These are phyloP conservation scores for Linum usitatissimum DNA, from an alignment of 345 rosid genomes.

Conservation along the genomic window DNA sequence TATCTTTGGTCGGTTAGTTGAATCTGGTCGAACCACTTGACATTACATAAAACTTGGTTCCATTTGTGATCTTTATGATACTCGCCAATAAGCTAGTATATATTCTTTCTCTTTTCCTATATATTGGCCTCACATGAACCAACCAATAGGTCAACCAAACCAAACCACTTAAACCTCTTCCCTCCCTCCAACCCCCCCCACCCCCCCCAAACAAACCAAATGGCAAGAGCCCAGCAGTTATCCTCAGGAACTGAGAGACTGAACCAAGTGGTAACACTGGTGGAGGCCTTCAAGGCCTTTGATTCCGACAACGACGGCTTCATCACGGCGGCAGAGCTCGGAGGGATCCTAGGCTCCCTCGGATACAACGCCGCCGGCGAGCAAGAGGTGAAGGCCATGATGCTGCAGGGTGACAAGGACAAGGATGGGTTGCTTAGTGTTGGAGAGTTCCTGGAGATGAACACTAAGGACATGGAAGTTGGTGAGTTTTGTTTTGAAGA, in stretches of 20 bases:
- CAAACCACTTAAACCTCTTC: neutral
- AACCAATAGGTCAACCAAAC: neutral
- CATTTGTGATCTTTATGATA: too few species aligned
- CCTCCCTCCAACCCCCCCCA: neutral
- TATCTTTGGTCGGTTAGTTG: too few species aligned
- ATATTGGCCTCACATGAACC: neutral
- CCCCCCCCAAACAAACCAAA: too few species aligned
- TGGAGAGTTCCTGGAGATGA: slow-evolving; percentile 52
- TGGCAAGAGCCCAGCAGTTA: slow-evolving; percentile 33
- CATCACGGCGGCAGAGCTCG: slow-evolving; percentile 45
- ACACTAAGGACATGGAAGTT: slow-evolving; percentile 38
- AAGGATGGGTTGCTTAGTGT: slow-evolving; percentile 44
- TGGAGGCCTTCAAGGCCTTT: slow-evolving; percentile 53
- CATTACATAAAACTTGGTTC: too few species aligned
- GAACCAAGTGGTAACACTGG: slow-evolving; percentile 32
- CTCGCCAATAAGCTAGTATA: too few species aligned
- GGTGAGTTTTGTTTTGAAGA: too few species aligned
- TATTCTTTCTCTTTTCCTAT: too few species aligned
- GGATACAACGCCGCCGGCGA: slow-evolving; percentile 37
- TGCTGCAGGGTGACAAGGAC: slow-evolving; percentile 41
- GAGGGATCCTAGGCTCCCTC: slow-evolving; percentile 43
- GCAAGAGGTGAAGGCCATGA: slow-evolving; percentile 40
- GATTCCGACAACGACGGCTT: slow-evolving; percentile 45
- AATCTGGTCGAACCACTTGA: too few species aligned
- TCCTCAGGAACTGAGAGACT: slow-evolving; percentile 35